phyloP scores from a whole-genome alignment of 495 filamentous ascomycete genomes.

The Neurospora sp. region DNA sequence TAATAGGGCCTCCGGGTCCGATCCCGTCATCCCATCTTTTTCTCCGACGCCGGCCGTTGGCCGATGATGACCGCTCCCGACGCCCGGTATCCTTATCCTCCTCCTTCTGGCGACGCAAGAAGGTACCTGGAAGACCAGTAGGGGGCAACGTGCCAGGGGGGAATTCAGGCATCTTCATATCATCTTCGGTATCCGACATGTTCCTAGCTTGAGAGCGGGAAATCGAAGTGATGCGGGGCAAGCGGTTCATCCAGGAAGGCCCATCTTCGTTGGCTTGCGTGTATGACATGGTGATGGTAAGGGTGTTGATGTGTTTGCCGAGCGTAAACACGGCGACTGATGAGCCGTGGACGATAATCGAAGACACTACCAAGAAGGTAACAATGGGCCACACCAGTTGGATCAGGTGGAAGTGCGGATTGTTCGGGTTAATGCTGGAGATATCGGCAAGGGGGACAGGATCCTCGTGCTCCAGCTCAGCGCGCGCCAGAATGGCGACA shows the following conservation, averaged over 20 bases:
- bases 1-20: constrained; percentile 80
- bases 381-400: constrained; percentile 92
- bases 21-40: constrained; percentile 61
- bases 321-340: constrained; percentile 98
- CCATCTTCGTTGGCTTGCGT: constrained; percentile 83
- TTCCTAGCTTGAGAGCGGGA: constrained; percentile 80
- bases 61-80: constrained; percentile 49
- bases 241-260: constrained; percentile 85
- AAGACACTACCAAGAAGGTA: constrained; percentile 85
- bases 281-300: constrained; percentile 92
- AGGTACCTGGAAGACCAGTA: constrained; percentile 61
- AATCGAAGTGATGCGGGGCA: constrained; percentile 80
- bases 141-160: constrained; percentile 75
- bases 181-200: constrained; percentile 43
- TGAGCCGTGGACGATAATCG: constrained; percentile 92
- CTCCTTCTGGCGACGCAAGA: constrained; percentile 71
- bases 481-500: constrained; percentile 80
- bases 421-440: constrained; percentile 30
- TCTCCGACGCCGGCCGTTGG: constrained; percentile 51
- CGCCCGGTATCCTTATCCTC: constrained; percentile 51
- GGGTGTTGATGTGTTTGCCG: constrained; percentile 95
- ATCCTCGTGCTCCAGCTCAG: constrained; percentile 66
- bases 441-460: constrained; percentile 61
- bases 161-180: constrained; percentile 50
- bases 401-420: constrained; percentile 57